Evolutionary conservation across 345 rosid genomes (phyloP), one percentile per base, ranked within the genome.

Genomic region (Citrus glauca): DNA sequence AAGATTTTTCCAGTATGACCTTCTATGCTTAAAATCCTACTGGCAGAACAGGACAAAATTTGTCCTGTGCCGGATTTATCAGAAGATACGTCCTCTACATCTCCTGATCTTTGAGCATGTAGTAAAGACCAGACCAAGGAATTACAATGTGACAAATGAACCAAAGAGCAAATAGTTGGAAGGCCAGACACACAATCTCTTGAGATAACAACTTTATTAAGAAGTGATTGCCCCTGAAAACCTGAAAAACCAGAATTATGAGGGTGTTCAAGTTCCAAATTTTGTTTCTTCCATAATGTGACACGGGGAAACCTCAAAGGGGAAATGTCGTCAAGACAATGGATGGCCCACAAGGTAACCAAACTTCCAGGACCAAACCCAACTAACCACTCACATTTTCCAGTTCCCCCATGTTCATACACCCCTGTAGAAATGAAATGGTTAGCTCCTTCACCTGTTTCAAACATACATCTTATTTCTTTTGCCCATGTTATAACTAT

Each of bases 331-430:
- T 95, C 98, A 79, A 95, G 97, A 84, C 95, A 90, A 76, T 93
- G 97, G 77, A 95, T 81, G 78, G 97, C 91, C 98, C 98, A 95
- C 81, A 90, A 89, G 75, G 90, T 84, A 76, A 90, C 86, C 40
- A 73, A 77, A 10, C 75, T 81, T 79, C 94, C 94, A 74, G 97
- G 94, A 79, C 97, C 94, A 81, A 89, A 86, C 78, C 95, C 98
- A 79, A 95, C 87, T 79, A 95, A 81, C 98, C 98, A 95, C 78
- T 91, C 98, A 82, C 97, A 91, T 48, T 74, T 81, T 56, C 95
- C 93, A 76, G 81, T 76, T 74, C 61, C 79, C 35, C 87, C 92
- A 71, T 70, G 85, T 17, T 80, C 89, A 73, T 81, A 14, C 53
- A 42, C 84, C 74, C 83, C 87, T 35, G 78, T 28, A 48, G 87